Base-by-base conservation (phyloP, 1,284 basidiomycete species). In the Rhizoctonia solani region DNA sequence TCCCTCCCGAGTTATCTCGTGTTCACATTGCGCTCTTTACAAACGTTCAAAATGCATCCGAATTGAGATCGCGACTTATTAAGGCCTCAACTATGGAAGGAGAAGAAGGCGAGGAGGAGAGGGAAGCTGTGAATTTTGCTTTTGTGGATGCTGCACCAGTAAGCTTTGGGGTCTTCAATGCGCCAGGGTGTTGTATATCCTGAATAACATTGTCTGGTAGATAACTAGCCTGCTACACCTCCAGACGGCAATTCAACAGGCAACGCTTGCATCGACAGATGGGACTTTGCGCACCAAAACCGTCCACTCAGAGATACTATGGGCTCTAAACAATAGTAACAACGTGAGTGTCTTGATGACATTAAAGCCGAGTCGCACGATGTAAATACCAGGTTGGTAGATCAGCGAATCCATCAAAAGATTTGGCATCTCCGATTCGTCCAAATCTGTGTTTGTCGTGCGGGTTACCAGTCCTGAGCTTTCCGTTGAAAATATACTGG, bases 261-360 rank as follows among this genome's bases (percentile, higher is more conserved):
- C 94, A 0, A 79, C 93, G 4, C 79, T 95, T 11, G 85, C 90
- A 0, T 81, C 84, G n/a, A 76, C 82, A 1, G 82, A 86, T 47
- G 79, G 78, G 19, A 72, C 78, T 0, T 77, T 93, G 68, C 81
- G 87, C 52, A 93, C 92, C 1, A 89, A 87, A 76, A 89, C 90
- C 0, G 79, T 92, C 0, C 92, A 96, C 75, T 93, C 91, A 0
- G 94, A 97, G 76, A 83, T 97, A 58, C 80, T 97, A 11, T 93
- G 89, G 81, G 79, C 84, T 19, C 80, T 97, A 50, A 92, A 89
- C 71, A 91, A 92, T 0, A 90, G 88, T 19, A 91, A 92, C 72
- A 95, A 94, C 75, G 91, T 90, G 59, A 58, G 81, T 72, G 21
- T 55, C 32, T 53, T 42, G 16, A 34, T 30, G 29, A n/a, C n/a